These are phyloP conservation scores for Nakaseomyces delphensis DNA, from an alignment of 1,139 yeast species.

Conservation along the genomic window DNA sequence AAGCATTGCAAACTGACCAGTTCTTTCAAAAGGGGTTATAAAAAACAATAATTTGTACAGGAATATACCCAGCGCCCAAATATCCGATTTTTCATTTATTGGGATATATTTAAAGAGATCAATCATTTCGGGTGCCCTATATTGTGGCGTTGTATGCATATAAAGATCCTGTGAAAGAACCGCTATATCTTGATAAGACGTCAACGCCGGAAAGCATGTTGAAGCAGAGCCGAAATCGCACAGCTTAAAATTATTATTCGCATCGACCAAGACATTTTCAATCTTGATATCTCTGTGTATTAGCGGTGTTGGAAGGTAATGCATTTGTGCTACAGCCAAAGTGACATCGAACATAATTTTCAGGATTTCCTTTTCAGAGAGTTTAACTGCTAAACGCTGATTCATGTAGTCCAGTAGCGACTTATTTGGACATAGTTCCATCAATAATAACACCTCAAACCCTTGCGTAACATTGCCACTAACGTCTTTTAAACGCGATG, in stretches of 20 bases:
- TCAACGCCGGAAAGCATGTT: constrained; percentile 40
- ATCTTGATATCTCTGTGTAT: constrained; percentile 92
- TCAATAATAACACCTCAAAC: constrained; percentile 81
- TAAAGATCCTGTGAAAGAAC: constrained; percentile 72
- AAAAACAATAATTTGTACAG: constrained; percentile 86
- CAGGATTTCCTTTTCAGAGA: constrained; percentile 74
- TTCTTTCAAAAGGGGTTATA: constrained; percentile 88
- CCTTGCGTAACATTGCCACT: constrained; percentile 11
- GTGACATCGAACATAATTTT: constrained; percentile 77
- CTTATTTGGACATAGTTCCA: constrained; percentile 85
- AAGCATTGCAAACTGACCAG: constrained; percentile 59
- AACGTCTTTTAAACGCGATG: constrained; percentile 48
- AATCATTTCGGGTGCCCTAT: constrained; percentile 93
- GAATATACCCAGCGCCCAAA: constrained; percentile 94
- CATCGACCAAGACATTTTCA: constrained; percentile 82
- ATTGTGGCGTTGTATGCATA: constrained; percentile 95
- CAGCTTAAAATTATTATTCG: constrained; percentile 62
- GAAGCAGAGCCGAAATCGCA: constrained; percentile 96
- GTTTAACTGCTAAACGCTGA: constrained; percentile 70
- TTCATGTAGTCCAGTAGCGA: constrained; percentile 94
- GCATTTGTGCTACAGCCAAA: constrained; percentile 82
- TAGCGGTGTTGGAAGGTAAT: constrained; percentile 68
- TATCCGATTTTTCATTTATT: constrained; percentile 87
- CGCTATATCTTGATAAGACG: constrained; percentile 37
- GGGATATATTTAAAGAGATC: constrained; percentile 79